Conservation (phyloP, 768 basidiomycete species). For the Mrakia blollopis region DNA sequence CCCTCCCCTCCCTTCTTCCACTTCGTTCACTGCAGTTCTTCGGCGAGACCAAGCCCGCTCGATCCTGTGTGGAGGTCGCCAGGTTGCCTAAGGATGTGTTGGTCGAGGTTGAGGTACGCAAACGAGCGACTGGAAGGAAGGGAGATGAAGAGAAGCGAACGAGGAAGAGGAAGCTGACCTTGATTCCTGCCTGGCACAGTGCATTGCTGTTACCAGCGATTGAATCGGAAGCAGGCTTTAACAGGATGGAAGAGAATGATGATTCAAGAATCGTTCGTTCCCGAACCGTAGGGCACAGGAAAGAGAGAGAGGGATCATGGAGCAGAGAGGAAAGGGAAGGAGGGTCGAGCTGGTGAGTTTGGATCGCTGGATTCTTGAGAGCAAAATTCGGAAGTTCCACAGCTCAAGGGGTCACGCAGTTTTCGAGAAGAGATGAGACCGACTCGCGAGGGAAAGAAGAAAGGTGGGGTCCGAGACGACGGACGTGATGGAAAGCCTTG, state of each 20-base stretch:
- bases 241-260: not conserved
- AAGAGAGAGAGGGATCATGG: no score
- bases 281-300: no score
- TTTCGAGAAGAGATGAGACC: no score
- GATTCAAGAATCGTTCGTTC: no score
- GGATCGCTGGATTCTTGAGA: no score
- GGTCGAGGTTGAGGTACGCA: conserved; percentile 69
- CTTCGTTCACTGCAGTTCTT: conserved; percentile 58
- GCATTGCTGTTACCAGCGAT: not conserved
- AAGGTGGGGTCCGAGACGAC: no score
- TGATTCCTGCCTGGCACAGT: not conserved
- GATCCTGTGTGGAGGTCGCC: conserved; percentile 78
- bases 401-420: no score
- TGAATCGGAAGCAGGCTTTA: not conserved
- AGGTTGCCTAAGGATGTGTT: conserved; percentile 85
- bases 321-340: no score
- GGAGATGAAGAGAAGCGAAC: not conserved
- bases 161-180: not conserved
- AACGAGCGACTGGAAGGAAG: not conserved
- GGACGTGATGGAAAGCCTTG: no score
- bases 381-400: no score
- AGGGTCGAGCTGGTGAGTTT: no score
- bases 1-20: conserved; percentile 50
- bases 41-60: conserved; percentile 83
- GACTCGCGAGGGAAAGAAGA: no score